These are phyloP conservation scores for Dactylellina cionopaga DNA, from an alignment of 2,329 filamentous ascomycete genomes.

Conservation along the genomic window DNA sequence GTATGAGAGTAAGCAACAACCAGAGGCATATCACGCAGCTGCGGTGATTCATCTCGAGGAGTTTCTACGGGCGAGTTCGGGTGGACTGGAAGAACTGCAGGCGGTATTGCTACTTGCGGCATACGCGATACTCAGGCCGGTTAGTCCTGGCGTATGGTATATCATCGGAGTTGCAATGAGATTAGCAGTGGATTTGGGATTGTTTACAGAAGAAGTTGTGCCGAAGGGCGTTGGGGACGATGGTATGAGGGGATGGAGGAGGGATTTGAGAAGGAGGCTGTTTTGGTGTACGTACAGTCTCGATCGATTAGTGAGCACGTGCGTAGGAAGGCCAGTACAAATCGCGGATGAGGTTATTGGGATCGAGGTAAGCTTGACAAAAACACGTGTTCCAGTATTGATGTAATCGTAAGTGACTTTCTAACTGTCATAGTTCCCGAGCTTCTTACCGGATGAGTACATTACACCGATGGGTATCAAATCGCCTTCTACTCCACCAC, in stretches of 20 bases:
- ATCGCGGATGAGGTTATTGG: slow-evolving; percentile 97
- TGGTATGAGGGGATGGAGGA: slow-evolving; percentile 79
- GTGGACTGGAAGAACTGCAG: slow-evolving; percentile 90
- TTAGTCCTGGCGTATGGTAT: slow-evolving; percentile 95
- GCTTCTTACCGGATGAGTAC: slow-evolving; percentile 83
- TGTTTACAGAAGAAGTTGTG: slow-evolving; percentile 85
- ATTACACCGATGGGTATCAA: slow-evolving; percentile 81
- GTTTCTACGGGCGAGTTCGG: slow-evolving; percentile 81
- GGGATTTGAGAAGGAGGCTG: slow-evolving; percentile 83
- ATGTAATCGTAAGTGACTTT: too few relatives aligned
- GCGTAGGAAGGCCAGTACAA: slow-evolving; percentile 90
- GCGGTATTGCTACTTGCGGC: slow-evolving; percentile 90
- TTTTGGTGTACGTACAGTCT: slow-evolving; percentile 99
- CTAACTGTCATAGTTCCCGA: slow-evolving; percentile 71
- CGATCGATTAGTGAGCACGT: slow-evolving; percentile 92
- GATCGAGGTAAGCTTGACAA: slow-evolving; percentile 69
- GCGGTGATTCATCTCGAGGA: slow-evolving; percentile 91
- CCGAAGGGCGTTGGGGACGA: slow-evolving; percentile 65
- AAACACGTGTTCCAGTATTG: too few relatives aligned
- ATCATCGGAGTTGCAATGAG: slow-evolving; percentile 94
- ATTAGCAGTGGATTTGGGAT: slow-evolving; percentile 86
- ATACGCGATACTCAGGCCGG: slow-evolving; percentile 88
- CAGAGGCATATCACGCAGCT: slow-evolving; percentile 95
- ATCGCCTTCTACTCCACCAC: slow-evolving; percentile 65
- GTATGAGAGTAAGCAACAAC: slow-evolving; percentile 67